Evolutionary conservation across 441 rosid species (phyloP), one percentile per base, ranked within the genome.

Genomic region (Aquilaria agallochum): DNA sequence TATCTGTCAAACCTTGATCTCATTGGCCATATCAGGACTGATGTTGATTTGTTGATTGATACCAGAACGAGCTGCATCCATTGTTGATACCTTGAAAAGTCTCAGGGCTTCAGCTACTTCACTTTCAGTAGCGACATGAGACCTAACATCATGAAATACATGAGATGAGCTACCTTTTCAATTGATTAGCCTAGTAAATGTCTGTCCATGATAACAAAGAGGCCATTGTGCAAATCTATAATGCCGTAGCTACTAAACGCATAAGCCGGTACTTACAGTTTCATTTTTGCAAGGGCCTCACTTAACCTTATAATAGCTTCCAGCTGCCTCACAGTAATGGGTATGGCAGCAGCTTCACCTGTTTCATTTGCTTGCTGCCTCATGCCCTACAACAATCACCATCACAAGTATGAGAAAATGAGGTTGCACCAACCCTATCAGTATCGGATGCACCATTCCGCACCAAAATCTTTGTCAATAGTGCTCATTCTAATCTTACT

Each of bases 31-130:
- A 55, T 91, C 99, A 8, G 87, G 77, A 12, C 94, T 84, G 62
- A 84, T 78, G 69, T 92, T 87, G 45, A 95, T 73, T 74, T 87
- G 96, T 72, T 89, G 96, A 76, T 84, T 91, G 68, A 91, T 89
- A 68, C 99, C 97, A 54, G 97, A 95, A 20, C 89, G 82, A 63
- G 99, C 97, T 14, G 99, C 99, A 76, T 95, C 99, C 82, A 95
- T 83, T 14, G 99, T 91, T 65, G 99, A 86, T 59, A 90, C 88
- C 66, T 84, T 89, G 68, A 89, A 91, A 71, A 91, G 96, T 53
- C 89, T 89, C 56, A 86, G 82, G 66, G 97, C 99, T 77, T 89
- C 92, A 58, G 79, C 75, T 62, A 95, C 99, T 58, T 95, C 91
- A 49, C 82, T 78, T 79, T 85, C 95, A n/a, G 90, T 87, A 44